These are phyloP conservation scores for Drechslerella coelobrocha DNA, from an alignment of 2,329 filamentous ascomycete species.

Conservation along the genomic window DNA sequence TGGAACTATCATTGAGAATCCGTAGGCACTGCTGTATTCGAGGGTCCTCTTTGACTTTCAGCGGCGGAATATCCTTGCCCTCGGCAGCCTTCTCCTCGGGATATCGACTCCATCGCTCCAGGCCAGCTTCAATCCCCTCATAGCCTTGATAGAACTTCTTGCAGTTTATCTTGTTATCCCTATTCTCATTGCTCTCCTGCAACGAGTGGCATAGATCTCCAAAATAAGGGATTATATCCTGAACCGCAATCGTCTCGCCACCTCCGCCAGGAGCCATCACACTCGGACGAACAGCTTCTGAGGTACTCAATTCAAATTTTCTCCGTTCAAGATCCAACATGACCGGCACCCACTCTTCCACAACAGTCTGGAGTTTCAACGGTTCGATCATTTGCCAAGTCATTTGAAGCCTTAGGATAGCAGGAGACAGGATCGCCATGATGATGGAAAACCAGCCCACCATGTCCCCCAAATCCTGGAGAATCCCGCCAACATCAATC, in stretches of 20 bases:
- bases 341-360: slow-evolving; percentile 52
- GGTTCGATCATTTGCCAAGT: slow-evolving; percentile 55
- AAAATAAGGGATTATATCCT: slow-evolving; percentile 55
- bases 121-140: slow-evolving; percentile 51
- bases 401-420: slow-evolving; percentile 55
- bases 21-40: slow-evolving; percentile 52
- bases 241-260: slow-evolving; percentile 52
- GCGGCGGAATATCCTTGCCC: slow-evolving; percentile 25
- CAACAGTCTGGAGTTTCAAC: slow-evolving; percentile 51
- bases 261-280: slow-evolving; percentile 54
- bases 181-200: slow-evolving; percentile 53
- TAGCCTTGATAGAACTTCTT: slow-evolving; percentile 52
- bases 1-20: slow-evolving; percentile 50
- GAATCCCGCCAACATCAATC: slow-evolving; percentile 54
- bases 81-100: slow-evolving; percentile 39
- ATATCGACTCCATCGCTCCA: slow-evolving; percentile 53
- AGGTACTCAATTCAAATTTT: slow-evolving; percentile 53
- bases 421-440: slow-evolving; percentile 55
- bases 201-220: slow-evolving; percentile 55
- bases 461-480: slow-evolving; percentile 55
- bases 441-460: slow-evolving; percentile 55
- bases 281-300: slow-evolving; percentile 51
- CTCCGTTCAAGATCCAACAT: slow-evolving; percentile 55
- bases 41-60: slow-evolving; percentile 48
- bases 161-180: slow-evolving; percentile 53